phyloP scores from a whole-genome alignment of 352 stramenopile genomes.

The Phytophthora megakarya region DNA sequence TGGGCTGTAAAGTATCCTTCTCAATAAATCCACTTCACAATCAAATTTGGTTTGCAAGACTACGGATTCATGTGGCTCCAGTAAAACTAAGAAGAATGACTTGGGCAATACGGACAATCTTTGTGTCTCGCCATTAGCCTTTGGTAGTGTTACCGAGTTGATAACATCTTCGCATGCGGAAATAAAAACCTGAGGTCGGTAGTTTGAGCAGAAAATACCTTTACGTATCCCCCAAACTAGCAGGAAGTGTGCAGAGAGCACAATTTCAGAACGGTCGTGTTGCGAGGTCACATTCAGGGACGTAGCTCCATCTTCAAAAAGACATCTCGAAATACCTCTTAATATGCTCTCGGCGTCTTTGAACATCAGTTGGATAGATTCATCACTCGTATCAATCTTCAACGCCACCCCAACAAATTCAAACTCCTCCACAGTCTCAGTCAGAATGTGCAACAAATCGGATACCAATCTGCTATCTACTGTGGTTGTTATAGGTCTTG shows the following conservation, averaged over 20 bases:
- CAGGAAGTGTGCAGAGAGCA: constrained; percentile 40
- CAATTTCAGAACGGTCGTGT: constrained; percentile 28
- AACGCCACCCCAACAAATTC: constrained; percentile 44
- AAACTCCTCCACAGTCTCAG: constrained; percentile 42
- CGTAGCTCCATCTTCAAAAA: constrained; percentile 16
- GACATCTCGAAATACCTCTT: constrained; percentile 8
- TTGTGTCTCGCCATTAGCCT: not conserved
- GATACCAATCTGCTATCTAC: constrained; percentile 21
- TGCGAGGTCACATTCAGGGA: not conserved
- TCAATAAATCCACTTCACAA: constrained; percentile 41
- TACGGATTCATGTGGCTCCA: constrained; percentile 10
- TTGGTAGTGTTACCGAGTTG: not conserved
- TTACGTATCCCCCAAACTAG: constrained; percentile 50
- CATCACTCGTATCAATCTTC: constrained; percentile 20
- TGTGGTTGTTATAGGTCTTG: not conserved
- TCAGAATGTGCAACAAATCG: constrained; percentile 42
- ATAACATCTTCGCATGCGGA: constrained; percentile 24
- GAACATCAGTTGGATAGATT: constrained; percentile 31
- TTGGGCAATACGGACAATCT: constrained; percentile 1
- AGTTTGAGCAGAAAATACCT: constrained; percentile 36
- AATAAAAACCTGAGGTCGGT: constrained; percentile 31
- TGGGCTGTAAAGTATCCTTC: constrained; percentile 35
- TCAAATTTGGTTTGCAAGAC: constrained; percentile 32
- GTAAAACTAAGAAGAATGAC: constrained; percentile 29
- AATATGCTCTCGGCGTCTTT: constrained; percentile 32